These are phyloP conservation scores for Starmerella stigmatis DNA, from an alignment of 805 yeast genomes.

Conservation along the genomic window DNA sequence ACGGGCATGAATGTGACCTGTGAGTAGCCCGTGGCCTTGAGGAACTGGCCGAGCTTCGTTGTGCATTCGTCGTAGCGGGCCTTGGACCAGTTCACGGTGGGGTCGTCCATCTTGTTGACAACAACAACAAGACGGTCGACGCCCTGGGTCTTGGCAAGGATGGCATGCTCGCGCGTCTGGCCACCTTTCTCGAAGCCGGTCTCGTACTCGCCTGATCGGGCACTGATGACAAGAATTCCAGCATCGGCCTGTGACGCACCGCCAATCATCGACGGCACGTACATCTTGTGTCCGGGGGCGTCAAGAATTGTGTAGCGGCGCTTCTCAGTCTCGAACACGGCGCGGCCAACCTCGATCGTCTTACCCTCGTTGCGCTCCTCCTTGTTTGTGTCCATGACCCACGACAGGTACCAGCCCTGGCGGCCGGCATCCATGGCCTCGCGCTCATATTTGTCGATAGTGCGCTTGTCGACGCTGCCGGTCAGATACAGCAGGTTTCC, in stretches of 20 bases:
- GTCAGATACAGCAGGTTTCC: constrained; percentile 89
- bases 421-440: constrained; percentile 99
- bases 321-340: constrained; percentile 94
- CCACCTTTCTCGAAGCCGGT: constrained; percentile 99
- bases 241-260: constrained; percentile 99
- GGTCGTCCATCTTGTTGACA: constrained; percentile 97
- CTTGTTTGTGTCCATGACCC: constrained; percentile 99
- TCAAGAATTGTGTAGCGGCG: constrained; percentile 96
- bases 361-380: constrained; percentile 99
- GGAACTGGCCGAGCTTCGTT: constrained; percentile 60
- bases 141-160: constrained; percentile 96
- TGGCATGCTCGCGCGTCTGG: constrained; percentile 96
- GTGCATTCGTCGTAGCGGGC: constrained; percentile 95
- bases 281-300: constrained; percentile 99
- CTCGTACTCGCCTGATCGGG: constrained; percentile 98
- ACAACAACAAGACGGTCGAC: constrained; percentile 88
- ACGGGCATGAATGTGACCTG: constrained; percentile 93
- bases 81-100: constrained; percentile 91
- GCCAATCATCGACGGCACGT: constrained; percentile 98
- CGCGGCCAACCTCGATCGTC: constrained; percentile 97
- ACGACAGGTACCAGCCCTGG: constrained; percentile 98
- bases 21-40: constrained; percentile 77
- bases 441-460: constrained; percentile 93
- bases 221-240: constrained; percentile 92
- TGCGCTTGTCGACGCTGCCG: constrained; percentile 97